Evolutionary conservation across 106 monocot species (phyloP).

Genomic region (Cymbidium sinense): DNA sequence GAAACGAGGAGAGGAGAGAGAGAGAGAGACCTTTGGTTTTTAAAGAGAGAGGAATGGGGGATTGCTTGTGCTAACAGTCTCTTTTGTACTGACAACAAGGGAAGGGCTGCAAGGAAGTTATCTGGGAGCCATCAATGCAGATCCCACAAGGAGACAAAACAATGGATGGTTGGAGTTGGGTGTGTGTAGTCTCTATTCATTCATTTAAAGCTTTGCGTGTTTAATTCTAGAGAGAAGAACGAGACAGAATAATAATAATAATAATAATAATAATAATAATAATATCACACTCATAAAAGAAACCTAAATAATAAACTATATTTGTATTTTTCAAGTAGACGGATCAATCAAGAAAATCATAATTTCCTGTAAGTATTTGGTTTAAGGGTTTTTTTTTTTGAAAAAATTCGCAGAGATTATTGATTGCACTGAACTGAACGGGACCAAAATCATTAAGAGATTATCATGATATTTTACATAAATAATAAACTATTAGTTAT

Average conservation of each 20-base stretch:
- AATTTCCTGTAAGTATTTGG: too few relatives aligned
- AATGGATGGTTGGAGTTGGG: slow-evolving; percentile 56
- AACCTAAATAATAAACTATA: too few relatives aligned
- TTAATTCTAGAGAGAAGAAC: slow-evolving; percentile 14
- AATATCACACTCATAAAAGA: too few relatives aligned
- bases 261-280: too few relatives aligned
- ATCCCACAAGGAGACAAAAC: slow-evolving; percentile 77
- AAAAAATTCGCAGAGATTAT: too few relatives aligned
- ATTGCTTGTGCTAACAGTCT: slow-evolving; percentile 49
- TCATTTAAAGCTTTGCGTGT: slow-evolving; percentile 99
- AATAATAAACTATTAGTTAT: too few relatives aligned
- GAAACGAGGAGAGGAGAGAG: slow-evolving; percentile 11
- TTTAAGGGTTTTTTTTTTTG: too few relatives aligned
- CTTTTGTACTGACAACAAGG: slow-evolving; percentile 37
- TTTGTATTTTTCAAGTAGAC: too few relatives aligned
- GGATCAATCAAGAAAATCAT: too few relatives aligned
- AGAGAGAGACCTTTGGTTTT: slow-evolving; percentile 7
- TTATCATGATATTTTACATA: too few relatives aligned
- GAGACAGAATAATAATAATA: neutral
- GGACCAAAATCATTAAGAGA: too few relatives aligned
- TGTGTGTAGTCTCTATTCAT: slow-evolving; percentile 91
- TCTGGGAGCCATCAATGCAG: slow-evolving; percentile 74
- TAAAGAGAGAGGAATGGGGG: slow-evolving; percentile 9
- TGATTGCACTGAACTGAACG: too few relatives aligned
- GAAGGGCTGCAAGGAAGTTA: slow-evolving; percentile 43